Conservation (phyloP, 805 yeast genomes). For the Saccharomycopsis sp. region DNA sequence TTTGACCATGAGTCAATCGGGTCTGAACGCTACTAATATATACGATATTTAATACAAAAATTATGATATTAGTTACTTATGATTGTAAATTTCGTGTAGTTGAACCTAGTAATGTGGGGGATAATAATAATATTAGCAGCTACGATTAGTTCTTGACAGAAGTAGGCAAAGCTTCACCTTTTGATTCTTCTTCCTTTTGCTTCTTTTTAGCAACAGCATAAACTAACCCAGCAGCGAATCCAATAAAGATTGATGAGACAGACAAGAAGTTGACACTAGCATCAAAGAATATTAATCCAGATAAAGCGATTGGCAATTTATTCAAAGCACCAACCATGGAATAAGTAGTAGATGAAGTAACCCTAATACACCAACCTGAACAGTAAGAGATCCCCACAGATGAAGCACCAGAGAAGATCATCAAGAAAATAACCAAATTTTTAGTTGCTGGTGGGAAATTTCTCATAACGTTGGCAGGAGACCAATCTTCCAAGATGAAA, state of each 20-base stretch:
- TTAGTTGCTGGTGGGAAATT: slow-evolving; percentile 78
- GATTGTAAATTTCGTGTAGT: neutral
- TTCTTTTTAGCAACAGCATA: slow-evolving; percentile 94
- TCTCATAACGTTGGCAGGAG: slow-evolving; percentile 58
- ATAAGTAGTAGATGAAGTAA: slow-evolving; percentile 95
- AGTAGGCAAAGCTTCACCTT: slow-evolving; percentile 15
- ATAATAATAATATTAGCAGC: neutral
- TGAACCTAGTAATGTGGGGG: neutral
- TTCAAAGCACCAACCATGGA: slow-evolving; percentile 99
- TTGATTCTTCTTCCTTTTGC: slow-evolving; percentile 49
- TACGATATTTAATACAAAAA: neutral
- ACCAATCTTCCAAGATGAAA: slow-evolving; percentile 87
- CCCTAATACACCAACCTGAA: slow-evolving; percentile 99
- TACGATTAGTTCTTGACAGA: slow-evolving; percentile 8
- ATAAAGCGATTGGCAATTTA: slow-evolving; percentile 93
- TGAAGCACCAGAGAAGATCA: slow-evolving; percentile 89
- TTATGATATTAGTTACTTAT: neutral
- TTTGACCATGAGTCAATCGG: slow-evolving; percentile 10
- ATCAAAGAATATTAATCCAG: slow-evolving; percentile 91
- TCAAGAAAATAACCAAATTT: slow-evolving; percentile 62
- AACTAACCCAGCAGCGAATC: slow-evolving; percentile 92
- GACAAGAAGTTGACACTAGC: slow-evolving; percentile 93
- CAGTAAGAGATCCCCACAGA: slow-evolving; percentile 97
- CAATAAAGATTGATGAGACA: slow-evolving; percentile 82
- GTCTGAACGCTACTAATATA: neutral